Evolutionary conservation across 768 basidiomycete species (phyloP).

Genomic region (Amanita fuliginea): DNA sequence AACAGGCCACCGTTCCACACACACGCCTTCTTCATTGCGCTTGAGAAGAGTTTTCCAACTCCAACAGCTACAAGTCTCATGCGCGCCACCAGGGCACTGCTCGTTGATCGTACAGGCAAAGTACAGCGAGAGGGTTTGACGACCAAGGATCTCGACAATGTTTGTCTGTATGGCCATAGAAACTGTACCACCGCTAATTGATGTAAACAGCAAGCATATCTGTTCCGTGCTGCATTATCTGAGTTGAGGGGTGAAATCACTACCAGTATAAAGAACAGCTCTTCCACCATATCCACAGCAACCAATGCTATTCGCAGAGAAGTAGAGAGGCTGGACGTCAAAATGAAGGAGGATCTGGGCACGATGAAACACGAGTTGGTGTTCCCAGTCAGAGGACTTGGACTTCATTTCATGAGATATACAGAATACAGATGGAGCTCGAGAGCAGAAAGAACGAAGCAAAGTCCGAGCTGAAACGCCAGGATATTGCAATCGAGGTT

Average conservation of each 20-base stretch:
- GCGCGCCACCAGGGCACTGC: conserved; percentile 71
- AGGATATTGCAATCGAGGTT: conserved; percentile 81
- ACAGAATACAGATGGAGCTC: conserved; percentile 94
- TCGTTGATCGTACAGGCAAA: conserved; percentile 64
- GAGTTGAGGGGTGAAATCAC: conserved; percentile 83
- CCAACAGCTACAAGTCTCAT: conserved; percentile 69
- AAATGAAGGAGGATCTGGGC: conserved; percentile 89
- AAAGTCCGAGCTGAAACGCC: conserved; percentile 70
- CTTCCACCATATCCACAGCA: conserved; percentile 67
- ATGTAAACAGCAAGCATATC: conserved; percentile 76
- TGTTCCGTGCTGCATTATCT: conserved; percentile 87
- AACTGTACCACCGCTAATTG: neutral
- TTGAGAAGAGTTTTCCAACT: conserved; percentile 68
- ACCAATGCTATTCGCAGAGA: conserved; percentile 75
- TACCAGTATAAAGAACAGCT: conserved; percentile 75
- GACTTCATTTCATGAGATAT: conserved; percentile 3
- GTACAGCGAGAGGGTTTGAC: conserved; percentile 65
- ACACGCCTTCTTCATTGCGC: conserved; percentile 58
- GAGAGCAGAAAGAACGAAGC: conserved; percentile 90
- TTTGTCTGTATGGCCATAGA: conserved; percentile 23
- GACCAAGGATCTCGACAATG: conserved; percentile 74
- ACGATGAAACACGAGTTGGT: conserved; percentile 89
- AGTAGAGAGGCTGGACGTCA: conserved; percentile 73
- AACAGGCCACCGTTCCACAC: conserved; percentile 74
- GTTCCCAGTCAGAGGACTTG: conserved; percentile 1